These are phyloP conservation scores for Periconia macrospinosa DNA, from an alignment of 2,329 filamentous ascomycete genomes.

Conservation along the genomic window DNA sequence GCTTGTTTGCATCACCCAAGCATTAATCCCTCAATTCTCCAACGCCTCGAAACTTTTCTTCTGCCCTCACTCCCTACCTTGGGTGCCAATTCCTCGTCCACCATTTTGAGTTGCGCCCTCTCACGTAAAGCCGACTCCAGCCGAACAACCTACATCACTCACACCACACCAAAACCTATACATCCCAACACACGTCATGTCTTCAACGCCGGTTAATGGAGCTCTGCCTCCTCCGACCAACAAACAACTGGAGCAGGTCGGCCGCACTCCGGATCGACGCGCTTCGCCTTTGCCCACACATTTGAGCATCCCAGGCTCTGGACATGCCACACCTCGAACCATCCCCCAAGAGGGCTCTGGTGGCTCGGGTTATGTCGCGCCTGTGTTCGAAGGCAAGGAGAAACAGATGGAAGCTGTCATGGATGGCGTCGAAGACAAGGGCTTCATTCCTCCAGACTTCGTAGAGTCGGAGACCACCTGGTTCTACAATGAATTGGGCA, in stretches of 20 bases:
- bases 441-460: conserved; percentile 83
- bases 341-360: conserved; percentile 82
- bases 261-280: conserved; percentile 60
- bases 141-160: background rate
- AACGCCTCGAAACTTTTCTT: background rate
- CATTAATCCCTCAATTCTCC: background rate
- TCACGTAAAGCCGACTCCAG: conserved; percentile 3
- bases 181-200: conserved; percentile 25
- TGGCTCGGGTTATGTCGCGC: conserved; percentile 84
- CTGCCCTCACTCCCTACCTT: background rate
- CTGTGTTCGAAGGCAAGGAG: conserved; percentile 88
- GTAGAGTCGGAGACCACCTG: conserved; percentile 85
- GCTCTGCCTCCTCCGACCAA: conserved; percentile 43
- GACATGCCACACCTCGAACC: conserved; percentile 62
- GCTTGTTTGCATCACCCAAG: background rate
- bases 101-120: background rate
- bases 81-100: background rate
- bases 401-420: conserved; percentile 88
- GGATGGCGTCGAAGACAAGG: conserved; percentile 74
- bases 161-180: background rate
- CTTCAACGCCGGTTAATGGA: conserved; percentile 37
- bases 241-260: conserved; percentile 60
- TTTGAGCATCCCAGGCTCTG: conserved; percentile 68
- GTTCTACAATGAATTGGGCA: conserved; percentile 98
- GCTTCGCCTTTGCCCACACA: conserved; percentile 90